Evolutionary conservation across 2,329 filamentous ascomycete genomes (phyloP), one percentile per base, ranked within the genome.

Genomic region (Claviceps paspali): DNA sequence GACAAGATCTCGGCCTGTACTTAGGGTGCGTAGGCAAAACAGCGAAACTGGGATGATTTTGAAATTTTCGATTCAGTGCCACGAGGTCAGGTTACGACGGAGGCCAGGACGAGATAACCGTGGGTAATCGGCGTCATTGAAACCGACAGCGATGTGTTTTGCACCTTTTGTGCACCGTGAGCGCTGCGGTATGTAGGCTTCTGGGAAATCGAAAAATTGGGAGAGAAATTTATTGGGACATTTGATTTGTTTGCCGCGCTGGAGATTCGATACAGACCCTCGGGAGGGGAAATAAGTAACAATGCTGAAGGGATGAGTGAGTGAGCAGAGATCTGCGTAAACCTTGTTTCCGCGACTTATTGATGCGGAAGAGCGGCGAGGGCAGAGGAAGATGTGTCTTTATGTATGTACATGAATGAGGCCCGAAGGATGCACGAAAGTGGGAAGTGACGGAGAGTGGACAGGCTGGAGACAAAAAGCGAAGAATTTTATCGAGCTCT

Each of bases 101-200:
- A 64, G 54, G 57, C 60, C 47, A 69, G 60, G 54, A 68, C 61
- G 50, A 73, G 67, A 71, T 71, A 70, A 68, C 67, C 61, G 56
- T 62, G 59, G 59, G 62, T 68, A 68, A 68, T 70, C 62, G 59
- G 61, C 61, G 67, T 71, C 68, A 73, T 72, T 65, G 60, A 46
- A 39, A 29, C 35, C 35, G 35, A 29, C 27, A 29, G 28, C 35
- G 31, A 15, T 18, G 35, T 30, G 30, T 15, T 29, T 22, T 38
- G 21, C 12, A 19, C 7, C 21, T 24, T 32, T 27, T 26, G 30
- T 6, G 14, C 11, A 17, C 17, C 15, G 18, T 14, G n/a, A 32
- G 11, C 11, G 33, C 29, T n/a, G 18, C n/a, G 28, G n/a, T 19
- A 6, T 23, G 12, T n/a, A 27, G 6, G 17, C 35, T 31, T 38